These are phyloP conservation scores for Ceratocystis destructans DNA, from an alignment of 2,329 filamentous ascomycete genomes.

Conservation along the genomic window DNA sequence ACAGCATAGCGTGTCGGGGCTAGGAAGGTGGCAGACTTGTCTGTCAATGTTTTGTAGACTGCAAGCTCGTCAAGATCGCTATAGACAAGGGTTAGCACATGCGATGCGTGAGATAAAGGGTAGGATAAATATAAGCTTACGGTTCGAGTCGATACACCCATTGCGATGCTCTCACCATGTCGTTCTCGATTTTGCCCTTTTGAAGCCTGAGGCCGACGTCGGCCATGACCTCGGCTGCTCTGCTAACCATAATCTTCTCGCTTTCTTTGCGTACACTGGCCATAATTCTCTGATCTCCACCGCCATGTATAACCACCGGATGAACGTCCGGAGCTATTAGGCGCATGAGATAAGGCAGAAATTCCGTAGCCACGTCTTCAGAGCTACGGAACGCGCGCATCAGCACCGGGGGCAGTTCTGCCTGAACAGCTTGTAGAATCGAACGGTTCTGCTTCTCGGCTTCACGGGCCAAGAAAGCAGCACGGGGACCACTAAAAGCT, in stretches of 20 bases:
- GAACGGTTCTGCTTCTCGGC: constrained; percentile 64
- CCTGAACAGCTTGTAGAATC: constrained; percentile 59
- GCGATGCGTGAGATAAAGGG: not conserved
- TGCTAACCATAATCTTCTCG: constrained; percentile 67
- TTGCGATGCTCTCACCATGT: constrained; percentile 46
- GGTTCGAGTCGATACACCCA: constrained; percentile 95
- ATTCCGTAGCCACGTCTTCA: constrained; percentile 64
- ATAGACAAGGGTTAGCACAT: constrained; percentile 18
- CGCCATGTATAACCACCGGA: constrained; percentile 62
- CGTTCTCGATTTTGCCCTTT: constrained; percentile 62
- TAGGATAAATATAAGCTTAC: constrained; percentile 36
- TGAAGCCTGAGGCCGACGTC: constrained; percentile 72
- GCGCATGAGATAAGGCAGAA: constrained; percentile 70
- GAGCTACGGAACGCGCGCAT: constrained; percentile 65
- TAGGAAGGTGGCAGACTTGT: constrained; percentile 40
- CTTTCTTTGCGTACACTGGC: constrained; percentile 79
- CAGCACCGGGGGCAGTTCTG: constrained; percentile 55
- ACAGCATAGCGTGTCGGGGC: constrained; percentile 81
- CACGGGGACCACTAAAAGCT: constrained; percentile 70
- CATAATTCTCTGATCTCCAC: constrained; percentile 48
- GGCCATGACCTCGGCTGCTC: constrained; percentile 70
- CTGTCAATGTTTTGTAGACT: constrained; percentile 54
- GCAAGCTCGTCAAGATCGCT: constrained; percentile 64
- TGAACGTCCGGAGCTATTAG: constrained; percentile 84
- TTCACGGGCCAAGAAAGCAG: constrained; percentile 71